Conservation (phyloP, 768 basidiomycete genomes). For the Amanita molliuscula region DNA sequence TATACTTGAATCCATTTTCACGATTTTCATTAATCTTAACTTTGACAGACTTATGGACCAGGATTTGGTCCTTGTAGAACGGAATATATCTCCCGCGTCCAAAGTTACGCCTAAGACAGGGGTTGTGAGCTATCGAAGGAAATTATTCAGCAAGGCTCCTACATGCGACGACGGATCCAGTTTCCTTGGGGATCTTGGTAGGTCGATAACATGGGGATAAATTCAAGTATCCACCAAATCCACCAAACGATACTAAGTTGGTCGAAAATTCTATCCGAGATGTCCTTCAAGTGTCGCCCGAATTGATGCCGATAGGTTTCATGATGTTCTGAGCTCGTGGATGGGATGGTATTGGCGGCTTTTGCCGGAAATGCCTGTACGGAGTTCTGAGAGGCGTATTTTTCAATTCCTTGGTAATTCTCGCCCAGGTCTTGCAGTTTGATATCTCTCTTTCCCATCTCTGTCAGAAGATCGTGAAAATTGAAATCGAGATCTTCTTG, state of each 20-base stretch:
- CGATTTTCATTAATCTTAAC: background rate
- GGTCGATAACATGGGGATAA: conserved; percentile 14
- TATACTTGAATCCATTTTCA: too few species aligned
- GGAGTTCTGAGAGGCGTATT: background rate
- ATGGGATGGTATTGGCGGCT: background rate
- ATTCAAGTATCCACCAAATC: conserved; percentile 17
- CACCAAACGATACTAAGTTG: conserved; percentile 11
- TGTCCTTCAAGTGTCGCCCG: conserved; percentile 8
- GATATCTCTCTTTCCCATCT: background rate
- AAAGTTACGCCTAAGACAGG: conserved; percentile 15
- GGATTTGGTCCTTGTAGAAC: conserved; percentile 13
- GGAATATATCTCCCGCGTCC: conserved; percentile 20
- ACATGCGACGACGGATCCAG: conserved; percentile 17
- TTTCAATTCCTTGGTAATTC: background rate
- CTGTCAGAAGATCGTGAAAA: conserved; percentile 7
- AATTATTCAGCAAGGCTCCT: background rate
- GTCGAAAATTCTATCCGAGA: conserved; percentile 12
- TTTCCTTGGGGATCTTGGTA: conserved; percentile 14
- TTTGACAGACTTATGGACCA: conserved; percentile 16
- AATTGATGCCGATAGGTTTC: background rate
- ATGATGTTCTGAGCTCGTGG: background rate
- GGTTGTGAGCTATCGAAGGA: background rate
- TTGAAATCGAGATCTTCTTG: conserved; percentile 11
- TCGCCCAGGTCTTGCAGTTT: background rate
- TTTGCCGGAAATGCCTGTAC: background rate